Conservation (phyloP, 192 early-diverging fungal species). For the Coemansia sp. region DNA sequence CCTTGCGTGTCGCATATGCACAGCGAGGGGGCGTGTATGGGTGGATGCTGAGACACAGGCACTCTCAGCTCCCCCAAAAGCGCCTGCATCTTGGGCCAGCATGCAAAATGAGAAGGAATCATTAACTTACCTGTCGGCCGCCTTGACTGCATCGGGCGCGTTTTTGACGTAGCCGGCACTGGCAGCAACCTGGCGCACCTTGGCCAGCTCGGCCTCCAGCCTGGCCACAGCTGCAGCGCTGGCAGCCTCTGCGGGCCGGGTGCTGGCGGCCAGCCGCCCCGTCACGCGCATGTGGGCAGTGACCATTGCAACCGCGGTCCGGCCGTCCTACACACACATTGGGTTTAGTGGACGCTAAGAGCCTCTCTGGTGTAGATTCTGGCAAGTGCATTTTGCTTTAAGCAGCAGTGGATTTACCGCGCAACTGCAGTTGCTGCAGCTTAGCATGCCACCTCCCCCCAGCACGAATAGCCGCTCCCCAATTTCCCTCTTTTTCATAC, state of each 20-base stretch:
- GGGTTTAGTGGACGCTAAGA: no score
- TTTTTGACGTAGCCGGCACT: slow-evolving; percentile 36
- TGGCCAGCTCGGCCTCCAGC: slow-evolving; percentile 33
- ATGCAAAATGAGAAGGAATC: background rate
- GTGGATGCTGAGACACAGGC: no score
- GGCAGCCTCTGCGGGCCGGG: background rate
- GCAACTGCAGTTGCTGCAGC: no score
- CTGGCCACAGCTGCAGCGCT: slow-evolving; percentile 14
- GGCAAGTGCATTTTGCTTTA: no score
- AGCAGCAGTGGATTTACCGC: no score
- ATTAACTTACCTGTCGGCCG: slow-evolving; percentile 44
- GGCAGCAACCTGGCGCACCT: slow-evolving; percentile 13
- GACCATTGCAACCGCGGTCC: slow-evolving; percentile 14
- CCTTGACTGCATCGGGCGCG: slow-evolving; percentile 39
- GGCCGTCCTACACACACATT: no score
- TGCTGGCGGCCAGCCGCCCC: slow-evolving; percentile 9
- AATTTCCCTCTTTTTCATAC: slow-evolving; percentile 7
- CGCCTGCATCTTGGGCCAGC: background rate
- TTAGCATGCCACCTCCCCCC: no score
- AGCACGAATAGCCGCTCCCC: slow-evolving; percentile 1
- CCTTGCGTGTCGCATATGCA: no score
- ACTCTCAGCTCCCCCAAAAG: background rate
- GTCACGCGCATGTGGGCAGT: slow-evolving; percentile 35
- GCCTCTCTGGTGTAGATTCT: no score
- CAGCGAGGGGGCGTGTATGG: no score